A percentile compares a stretch with the other conserved stretches of the same genome.
These are phyloP conservation scores for Penicillium sclerotiorum DNA, from an alignment of 2,329 filamentous ascomycete genomes.

Conservation along the genomic window DNA sequence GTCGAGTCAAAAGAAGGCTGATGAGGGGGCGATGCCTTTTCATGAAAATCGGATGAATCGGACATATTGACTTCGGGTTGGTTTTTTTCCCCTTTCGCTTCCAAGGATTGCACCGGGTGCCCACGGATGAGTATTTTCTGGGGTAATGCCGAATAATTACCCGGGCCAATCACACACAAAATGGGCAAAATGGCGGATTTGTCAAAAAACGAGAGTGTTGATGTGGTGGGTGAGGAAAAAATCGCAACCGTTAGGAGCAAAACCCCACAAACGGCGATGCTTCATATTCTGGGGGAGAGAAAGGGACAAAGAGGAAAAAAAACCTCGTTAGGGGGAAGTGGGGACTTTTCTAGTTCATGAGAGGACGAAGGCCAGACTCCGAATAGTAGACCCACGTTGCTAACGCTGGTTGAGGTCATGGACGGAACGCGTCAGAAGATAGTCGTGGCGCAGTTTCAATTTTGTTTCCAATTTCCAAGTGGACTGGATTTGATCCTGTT, in stretches of 20 bases:
- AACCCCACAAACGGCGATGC: conserved; percentile 13
- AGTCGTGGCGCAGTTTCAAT: neutral
- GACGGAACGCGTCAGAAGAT: conserved; percentile 14
- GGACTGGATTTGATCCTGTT: too few species aligned
- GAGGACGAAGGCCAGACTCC: neutral
- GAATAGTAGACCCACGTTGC: conserved; percentile 21
- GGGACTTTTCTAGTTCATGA: neutral
- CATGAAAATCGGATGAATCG: conserved; percentile 15
- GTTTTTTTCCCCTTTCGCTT: neutral
- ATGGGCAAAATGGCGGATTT: too few species aligned
- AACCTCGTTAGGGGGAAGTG: conserved; percentile 1
- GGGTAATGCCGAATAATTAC: too few species aligned
- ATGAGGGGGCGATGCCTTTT: conserved; percentile 10
- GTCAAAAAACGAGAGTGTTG: neutral
- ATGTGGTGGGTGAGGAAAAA: neutral
- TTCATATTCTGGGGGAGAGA: conserved; percentile 13
- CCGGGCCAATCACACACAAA: too few species aligned
- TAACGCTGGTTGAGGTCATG: conserved; percentile 25
- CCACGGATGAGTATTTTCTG: too few species aligned
- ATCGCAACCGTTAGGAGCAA: neutral
- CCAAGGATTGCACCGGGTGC: neutral
- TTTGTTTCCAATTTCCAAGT: neutral
- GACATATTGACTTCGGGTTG: neutral
- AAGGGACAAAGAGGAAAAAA: neutral
- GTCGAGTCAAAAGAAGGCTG: conserved; percentile 8